Evolutionary conservation across 371 early-diverging fungal genomes (phyloP).

Genomic region (Mortierella sp.): DNA sequence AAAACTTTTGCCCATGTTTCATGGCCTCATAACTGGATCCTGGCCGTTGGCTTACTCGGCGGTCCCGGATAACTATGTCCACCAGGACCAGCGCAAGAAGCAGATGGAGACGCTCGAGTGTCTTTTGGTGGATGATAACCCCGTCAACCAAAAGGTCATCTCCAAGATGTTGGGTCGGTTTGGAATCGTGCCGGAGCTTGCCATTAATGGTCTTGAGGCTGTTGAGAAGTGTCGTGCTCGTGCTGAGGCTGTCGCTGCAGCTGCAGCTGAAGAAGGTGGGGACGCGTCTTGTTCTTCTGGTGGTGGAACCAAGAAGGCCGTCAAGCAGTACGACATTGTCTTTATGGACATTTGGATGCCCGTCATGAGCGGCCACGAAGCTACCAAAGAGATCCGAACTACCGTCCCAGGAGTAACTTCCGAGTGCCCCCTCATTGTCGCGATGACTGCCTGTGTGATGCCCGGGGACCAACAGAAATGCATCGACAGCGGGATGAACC

Average conservation of each 20-base stretch:
- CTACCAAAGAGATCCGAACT: constrained; percentile 49
- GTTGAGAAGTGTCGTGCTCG: constrained; percentile 36
- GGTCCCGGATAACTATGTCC: constrained; percentile 9
- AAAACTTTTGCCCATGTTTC: constrained; percentile 39
- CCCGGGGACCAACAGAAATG: constrained; percentile 51
- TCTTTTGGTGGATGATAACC: constrained; percentile 60
- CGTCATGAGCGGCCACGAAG: constrained; percentile 59
- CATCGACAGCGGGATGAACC: constrained; percentile 55
- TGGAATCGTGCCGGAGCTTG: constrained; percentile 48
- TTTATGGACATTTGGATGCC: constrained; percentile 70
- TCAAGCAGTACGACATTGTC: constrained; percentile 49
- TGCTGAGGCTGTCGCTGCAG: constrained; percentile 21
- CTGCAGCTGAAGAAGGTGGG: background rate
- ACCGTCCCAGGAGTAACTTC: constrained; percentile 16
- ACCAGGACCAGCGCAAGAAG: constrained; percentile 21
- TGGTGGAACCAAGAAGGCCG: background rate
- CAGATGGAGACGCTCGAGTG: constrained; percentile 26
- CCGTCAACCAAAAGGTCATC: constrained; percentile 58
- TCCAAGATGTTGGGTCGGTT: constrained; percentile 43
- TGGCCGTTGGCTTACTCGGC: constrained; percentile 21
- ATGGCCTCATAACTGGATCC: constrained; percentile 25
- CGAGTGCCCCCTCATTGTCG: constrained; percentile 36
- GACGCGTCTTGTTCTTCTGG: background rate
- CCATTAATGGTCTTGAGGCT: constrained; percentile 59
- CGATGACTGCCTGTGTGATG: constrained; percentile 57